Evolutionary conservation across 129 eudicot species (phyloP).

Genomic region (Flaveria bidentis): DNA sequence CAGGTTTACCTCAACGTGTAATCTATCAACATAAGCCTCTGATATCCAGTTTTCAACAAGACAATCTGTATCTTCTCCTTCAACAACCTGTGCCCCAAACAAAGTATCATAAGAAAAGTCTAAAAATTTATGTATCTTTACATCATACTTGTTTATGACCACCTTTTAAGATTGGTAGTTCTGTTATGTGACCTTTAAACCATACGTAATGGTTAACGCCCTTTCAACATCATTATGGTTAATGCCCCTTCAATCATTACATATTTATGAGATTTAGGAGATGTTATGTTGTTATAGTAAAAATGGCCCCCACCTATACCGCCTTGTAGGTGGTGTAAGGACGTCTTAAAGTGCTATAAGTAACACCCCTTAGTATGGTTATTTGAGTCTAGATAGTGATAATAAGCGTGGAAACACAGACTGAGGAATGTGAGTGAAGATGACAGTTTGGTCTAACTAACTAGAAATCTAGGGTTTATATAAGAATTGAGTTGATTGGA

Average conservation of each 20-base stretch:
- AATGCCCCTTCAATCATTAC: too few species aligned
- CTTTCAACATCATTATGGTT: too few species aligned
- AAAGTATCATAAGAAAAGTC: background rate
- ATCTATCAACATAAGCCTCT: slow-evolving; percentile 71
- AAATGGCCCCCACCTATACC: too few species aligned
- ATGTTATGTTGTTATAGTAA: too few species aligned
- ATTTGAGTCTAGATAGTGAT: too few species aligned
- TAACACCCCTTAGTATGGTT: too few species aligned
- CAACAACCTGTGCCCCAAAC: slow-evolving; percentile 66
- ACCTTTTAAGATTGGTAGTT: background rate
- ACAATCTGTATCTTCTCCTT: slow-evolving; percentile 83
- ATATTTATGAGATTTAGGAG: too few species aligned
- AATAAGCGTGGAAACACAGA: too few species aligned
- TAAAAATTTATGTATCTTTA: background rate
- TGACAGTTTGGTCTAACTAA: background rate
- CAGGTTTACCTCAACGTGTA: slow-evolving; percentile 69
- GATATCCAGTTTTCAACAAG: slow-evolving; percentile 79
- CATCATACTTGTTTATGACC: background rate
- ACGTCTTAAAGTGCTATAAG: too few species aligned
- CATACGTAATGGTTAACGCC: too few species aligned
- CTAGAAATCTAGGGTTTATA: slow-evolving; percentile 17
- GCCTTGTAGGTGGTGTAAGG: too few species aligned
- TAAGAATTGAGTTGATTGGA: background rate
- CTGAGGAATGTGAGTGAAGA: background rate
- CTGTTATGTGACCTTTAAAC: background rate